Conservation (phyloP, 495 filamentous ascomycete genomes). For the Aspergillus homomorphus region DNA sequence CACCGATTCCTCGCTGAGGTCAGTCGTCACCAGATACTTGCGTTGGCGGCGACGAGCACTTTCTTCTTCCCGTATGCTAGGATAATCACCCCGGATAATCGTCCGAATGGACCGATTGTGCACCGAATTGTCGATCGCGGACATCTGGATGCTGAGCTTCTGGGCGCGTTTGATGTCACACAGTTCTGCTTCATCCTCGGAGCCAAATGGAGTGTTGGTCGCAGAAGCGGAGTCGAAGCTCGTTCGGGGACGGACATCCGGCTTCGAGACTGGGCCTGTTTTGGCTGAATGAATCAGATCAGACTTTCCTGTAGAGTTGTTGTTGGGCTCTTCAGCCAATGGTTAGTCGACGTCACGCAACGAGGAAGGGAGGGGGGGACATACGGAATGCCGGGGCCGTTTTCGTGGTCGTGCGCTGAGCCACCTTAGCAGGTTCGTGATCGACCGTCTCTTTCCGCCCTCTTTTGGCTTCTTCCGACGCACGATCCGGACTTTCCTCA, state of each 20-base stretch:
- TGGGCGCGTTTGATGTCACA: conserved; percentile 84
- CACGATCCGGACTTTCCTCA: conserved; percentile 33
- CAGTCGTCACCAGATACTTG: conserved; percentile 89
- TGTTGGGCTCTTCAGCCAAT: neutral
- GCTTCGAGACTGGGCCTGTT: conserved; percentile 34
- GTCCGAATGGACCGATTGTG: conserved; percentile 82
- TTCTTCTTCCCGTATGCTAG: conserved; percentile 68
- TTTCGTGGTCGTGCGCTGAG: conserved; percentile 22
- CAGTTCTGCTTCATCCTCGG: conserved; percentile 81
- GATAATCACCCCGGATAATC: conserved; percentile 83
- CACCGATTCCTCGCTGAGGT: conserved; percentile 87
- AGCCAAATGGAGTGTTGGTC: conserved; percentile 72
- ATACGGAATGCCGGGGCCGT: conserved; percentile 10
- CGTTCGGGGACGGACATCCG: conserved; percentile 74
- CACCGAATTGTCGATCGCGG: conserved; percentile 67
- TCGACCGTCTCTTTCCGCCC: conserved; percentile 27
- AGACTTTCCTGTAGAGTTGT: conserved; percentile 2
- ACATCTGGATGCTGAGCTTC: conserved; percentile 73
- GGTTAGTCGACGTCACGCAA: neutral
- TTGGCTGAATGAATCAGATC: conserved; percentile 20
- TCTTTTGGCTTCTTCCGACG: conserved; percentile 21
- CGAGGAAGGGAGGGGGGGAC: neutral
- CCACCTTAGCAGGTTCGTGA: conserved; percentile 19
- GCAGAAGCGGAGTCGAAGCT: conserved; percentile 74
- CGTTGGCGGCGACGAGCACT: conserved; percentile 69